A percentile compares a stretch with the other conserved stretches of the same genome.
These are phyloP conservation scores for Epichloe scottii DNA, from an alignment of 2,329 filamentous ascomycete genomes.

Conservation along the genomic window DNA sequence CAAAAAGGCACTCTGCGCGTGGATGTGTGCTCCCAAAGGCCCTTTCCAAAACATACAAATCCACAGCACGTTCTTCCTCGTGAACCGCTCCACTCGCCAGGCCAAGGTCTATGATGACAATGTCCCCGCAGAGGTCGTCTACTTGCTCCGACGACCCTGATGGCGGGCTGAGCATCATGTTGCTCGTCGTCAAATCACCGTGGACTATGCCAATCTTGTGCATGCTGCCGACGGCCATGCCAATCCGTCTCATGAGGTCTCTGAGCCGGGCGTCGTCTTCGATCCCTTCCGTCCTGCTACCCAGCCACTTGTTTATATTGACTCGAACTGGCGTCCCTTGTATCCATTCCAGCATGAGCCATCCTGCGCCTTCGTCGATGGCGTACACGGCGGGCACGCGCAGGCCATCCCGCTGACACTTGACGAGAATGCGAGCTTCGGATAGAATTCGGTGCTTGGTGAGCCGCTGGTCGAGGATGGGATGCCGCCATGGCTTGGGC, in stretches of 20 bases:
- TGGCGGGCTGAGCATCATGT: constrained; percentile 62
- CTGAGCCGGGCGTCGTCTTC: constrained; percentile 39
- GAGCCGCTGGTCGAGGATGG: constrained; percentile 73
- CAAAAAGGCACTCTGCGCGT: constrained; percentile 64
- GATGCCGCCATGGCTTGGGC: constrained; percentile 83
- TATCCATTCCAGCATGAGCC: constrained; percentile 80
- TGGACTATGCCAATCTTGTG: constrained; percentile 83
- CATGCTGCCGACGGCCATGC: constrained; percentile 57
- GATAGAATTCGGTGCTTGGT: constrained; percentile 79
- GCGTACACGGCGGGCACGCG: constrained; percentile 72
- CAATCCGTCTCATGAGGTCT: constrained; percentile 57
- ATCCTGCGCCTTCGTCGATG: constrained; percentile 49
- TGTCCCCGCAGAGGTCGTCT: constrained; percentile 47
- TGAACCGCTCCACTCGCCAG: constrained; percentile 68
- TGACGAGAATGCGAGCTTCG: constrained; percentile 74
- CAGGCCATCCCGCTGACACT: constrained; percentile 67
- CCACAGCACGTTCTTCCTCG: constrained; percentile 90
- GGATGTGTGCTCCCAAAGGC: constrained; percentile 95
- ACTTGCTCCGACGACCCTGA: constrained; percentile 10
- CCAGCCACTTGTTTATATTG: constrained; percentile 57
- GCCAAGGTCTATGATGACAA: constrained; percentile 91
- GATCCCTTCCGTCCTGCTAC: constrained; percentile 26
- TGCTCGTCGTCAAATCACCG: constrained; percentile 93
- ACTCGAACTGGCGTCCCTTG: constrained; percentile 58
- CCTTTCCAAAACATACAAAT: constrained; percentile 88